Evolutionary conservation across 2,329 filamentous ascomycete genomes (phyloP), one percentile per base, ranked within the genome.

Genomic region (Helotiales sp.): DNA sequence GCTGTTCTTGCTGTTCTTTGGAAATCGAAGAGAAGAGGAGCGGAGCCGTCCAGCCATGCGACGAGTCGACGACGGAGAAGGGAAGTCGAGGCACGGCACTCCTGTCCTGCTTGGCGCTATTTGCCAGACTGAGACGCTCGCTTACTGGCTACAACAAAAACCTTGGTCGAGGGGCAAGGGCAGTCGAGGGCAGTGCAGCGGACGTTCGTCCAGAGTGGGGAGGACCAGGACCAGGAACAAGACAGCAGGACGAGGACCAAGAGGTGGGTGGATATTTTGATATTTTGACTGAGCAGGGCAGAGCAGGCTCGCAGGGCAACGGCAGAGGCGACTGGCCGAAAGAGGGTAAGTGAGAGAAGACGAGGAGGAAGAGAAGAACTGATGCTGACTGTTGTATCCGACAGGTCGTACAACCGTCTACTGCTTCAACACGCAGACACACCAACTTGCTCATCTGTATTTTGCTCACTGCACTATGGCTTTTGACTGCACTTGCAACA

Each of bases 31-130:
- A 22, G 43, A 11, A n/a, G 52, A 55, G 30, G 30, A 37, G 52
- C 28, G 30, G 52, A 57, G 52, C 32, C 30, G 32, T n/a, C 40
- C 55, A 59, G 24, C 22, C 37, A 34, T 7, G 3, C 3, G 3
- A 3, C 47, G 8, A 22, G 30, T 2, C 24, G 32, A 17, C 1
- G 24, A 28, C 15, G 22, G 59, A 26, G 17, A 61, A 20, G n/a
- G 30, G 32, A n/a, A 57, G 11, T 55, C 52, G 52, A 57, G 52
- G 32, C 52, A 55, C 24, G 57, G 26, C 34, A 60, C 40, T 47
- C 55, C 22, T 60, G 34, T n/a, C 17, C 40, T 45, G 22, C 57
- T 60, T 60, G 57, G 57, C 57, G 26, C 57, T 28, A 60, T 11
- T 28, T 40, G 20, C 57, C 22, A 60, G 24, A 47, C 57, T 45